Conservation (phyloP, 2,329 filamentous ascomycete genomes). For the Fusarium hostae region DNA sequence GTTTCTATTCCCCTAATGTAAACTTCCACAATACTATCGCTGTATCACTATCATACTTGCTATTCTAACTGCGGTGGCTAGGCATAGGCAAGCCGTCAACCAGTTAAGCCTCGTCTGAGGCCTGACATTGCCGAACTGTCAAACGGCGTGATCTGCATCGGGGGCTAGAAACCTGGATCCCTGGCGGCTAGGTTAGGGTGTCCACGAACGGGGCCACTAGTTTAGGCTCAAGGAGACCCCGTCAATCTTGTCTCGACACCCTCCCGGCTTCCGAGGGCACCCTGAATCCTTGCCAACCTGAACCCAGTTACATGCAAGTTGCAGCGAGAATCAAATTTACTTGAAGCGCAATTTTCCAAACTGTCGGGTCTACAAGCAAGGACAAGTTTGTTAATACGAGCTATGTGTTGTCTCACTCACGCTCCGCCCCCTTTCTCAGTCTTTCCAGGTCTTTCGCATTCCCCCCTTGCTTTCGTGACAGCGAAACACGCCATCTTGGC, state of each 20-base stretch:
- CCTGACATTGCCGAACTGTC: constrained; percentile 44
- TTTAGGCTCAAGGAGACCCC: constrained; percentile 40
- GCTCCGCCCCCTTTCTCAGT: constrained; percentile 28
- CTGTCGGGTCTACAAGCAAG: constrained; percentile 48
- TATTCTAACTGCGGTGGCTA: background rate
- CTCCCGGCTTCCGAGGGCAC: constrained; percentile 26
- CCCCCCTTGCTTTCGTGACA: constrained; percentile 25
- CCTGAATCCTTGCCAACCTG: constrained; percentile 33
- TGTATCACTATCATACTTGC: background rate
- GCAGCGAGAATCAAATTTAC: constrained; percentile 45
- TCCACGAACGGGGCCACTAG: constrained; percentile 36
- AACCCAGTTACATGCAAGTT: constrained; percentile 40
- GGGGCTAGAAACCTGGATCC: constrained; percentile 45
- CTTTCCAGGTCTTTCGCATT: constrained; percentile 26
- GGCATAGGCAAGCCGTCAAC: constrained; percentile 11
- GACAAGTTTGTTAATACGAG: constrained; percentile 41
- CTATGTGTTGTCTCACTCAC: constrained; percentile 32
- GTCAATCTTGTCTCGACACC: constrained; percentile 43
- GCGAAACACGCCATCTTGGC: constrained; percentile 19
- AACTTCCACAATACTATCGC: too few relatives aligned
- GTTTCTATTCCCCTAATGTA: background rate
- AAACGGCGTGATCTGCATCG: constrained; percentile 48
- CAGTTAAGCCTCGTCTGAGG: constrained; percentile 23
- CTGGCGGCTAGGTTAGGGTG: constrained; percentile 38
- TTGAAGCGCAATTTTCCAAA: constrained; percentile 51